Evolutionary conservation across 345 rosid genomes (phyloP).

Genomic region (Eucalyptus cloeziana): DNA sequence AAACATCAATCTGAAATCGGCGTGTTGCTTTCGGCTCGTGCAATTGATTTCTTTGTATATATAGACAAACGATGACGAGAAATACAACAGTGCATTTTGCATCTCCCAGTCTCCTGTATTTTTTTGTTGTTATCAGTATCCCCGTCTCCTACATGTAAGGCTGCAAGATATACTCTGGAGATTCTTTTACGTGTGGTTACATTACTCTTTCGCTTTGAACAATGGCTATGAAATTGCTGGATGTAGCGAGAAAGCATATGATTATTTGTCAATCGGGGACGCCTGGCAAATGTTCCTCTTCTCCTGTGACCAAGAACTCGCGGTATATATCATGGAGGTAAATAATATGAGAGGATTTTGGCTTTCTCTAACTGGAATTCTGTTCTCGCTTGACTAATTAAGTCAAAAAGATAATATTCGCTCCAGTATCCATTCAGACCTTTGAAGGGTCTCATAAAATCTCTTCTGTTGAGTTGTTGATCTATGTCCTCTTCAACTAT

Average conservation of each 20-base stretch:
- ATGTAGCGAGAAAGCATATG: not conserved
- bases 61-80: too few species aligned
- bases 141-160: not conserved
- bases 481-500: too few species aligned
- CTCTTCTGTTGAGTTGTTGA: too few species aligned
- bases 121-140: not conserved
- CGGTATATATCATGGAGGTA: not conserved
- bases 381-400: too few species aligned
- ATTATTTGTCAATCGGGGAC: not conserved
- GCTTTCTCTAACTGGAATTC: not conserved
- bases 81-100: too few species aligned
- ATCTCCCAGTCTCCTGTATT: too few species aligned
- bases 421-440: rapidly evolving
- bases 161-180: not conserved
- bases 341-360: not conserved
- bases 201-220: not conserved
- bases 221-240: not conserved
- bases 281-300: not conserved
- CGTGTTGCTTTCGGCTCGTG: not conserved
- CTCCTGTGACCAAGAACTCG: not conserved
- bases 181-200: not conserved
- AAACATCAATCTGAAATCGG: not conserved
- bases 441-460: too few species aligned
- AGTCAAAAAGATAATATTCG: too few species aligned
- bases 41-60: not conserved